Base-by-base conservation (phyloP, 306 rosid species). In the Quercus mongolica region DNA sequence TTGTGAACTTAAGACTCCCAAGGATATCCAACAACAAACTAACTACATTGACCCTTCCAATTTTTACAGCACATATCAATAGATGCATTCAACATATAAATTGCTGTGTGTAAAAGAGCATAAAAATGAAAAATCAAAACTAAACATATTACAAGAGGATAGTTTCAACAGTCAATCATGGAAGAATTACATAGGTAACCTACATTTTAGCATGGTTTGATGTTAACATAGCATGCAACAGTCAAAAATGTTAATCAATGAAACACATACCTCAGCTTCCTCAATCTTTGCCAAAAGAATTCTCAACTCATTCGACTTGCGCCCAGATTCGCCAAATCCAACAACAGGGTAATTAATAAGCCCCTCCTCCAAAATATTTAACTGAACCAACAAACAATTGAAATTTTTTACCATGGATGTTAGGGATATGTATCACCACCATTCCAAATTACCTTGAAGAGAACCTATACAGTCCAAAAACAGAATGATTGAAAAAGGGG, bases 291-390 rank as follows among this genome's bases (percentile, higher is more conserved):
- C 93, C 89, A 95, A 83, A 64, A 93, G 94, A 86, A 90, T 91
- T 87, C 98, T 90, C 84, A 95, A 83, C 77, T 95, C 99, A 68
- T 84, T 95, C 51, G 90, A 85, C 76, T 87, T 95, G 82, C 96
- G 97, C 71, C 97, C 98, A 81, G 99, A 86, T 80, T 95, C 99
- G 67, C 92, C 97, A 87, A 95, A 95, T 77, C 99, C 99, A 78
- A 89, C 91, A 59, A 79, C 97, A 71, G 97, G 94, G 85, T 90
- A 88, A 86, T 95, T 90, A 83, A 92, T 88, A 81, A 95, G 96
- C 74, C 99, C 99, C 85, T 95, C 99, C 89, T 95, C 99, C 89
- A 95, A 86, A 74, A 95, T 88, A 82, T 92, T 92, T 78, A 95
- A 75, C 99, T 95, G 87, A 55, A 59, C 64, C 67, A 57, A 73